phyloP scores from a whole-genome alignment of 345 rosid species.

The Moringa oleifera region DNA sequence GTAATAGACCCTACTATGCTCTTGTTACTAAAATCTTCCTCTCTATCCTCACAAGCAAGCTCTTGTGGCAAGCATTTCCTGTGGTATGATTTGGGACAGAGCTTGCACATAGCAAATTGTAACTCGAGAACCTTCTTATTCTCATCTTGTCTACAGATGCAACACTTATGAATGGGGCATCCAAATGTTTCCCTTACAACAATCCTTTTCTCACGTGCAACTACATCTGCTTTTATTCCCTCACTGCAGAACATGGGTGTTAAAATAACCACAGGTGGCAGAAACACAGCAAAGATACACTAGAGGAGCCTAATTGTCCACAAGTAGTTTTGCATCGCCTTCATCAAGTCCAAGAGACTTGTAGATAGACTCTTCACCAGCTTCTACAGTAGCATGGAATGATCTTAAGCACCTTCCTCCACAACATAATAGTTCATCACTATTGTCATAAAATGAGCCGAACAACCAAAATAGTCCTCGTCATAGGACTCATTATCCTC shows the following conservation, averaged over 20 bases:
- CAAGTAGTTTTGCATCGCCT: conserved; percentile 69
- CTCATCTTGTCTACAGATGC: conserved; percentile 63
- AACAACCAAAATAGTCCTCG: conserved; percentile 55
- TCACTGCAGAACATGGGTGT: conserved; percentile 56
- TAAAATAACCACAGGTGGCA: conserved; percentile 91
- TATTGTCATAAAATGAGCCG: conserved; percentile 86
- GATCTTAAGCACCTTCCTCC: conserved; percentile 92
- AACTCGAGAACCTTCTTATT: conserved; percentile 44
- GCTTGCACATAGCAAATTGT: conserved; percentile 91
- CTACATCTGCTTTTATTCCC: conserved; percentile 52
- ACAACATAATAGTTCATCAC: conserved; percentile 72
- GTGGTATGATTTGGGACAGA: conserved; percentile 88
- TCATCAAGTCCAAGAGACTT: conserved; percentile 54
- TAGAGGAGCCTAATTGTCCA: conserved; percentile 76
- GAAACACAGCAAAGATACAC: conserved; percentile 60
- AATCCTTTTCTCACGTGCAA: conserved; percentile 49
- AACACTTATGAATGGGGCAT: conserved; percentile 85
- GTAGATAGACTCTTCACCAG: conserved; percentile 55
- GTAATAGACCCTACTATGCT: conserved; percentile 80
- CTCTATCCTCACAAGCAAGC: conserved; percentile 48
- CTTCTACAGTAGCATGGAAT: conserved; percentile 68
- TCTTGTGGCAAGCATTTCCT: conserved; percentile 85
- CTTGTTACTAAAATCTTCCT: conserved; percentile 43
- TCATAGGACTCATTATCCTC: conserved; percentile 38
- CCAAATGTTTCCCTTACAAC: conserved; percentile 55